Percentiles rank a stretch among this genome's conserved stretches.
These are phyloP conservation scores for Aspergillus indologenus DNA, from an alignment of 495 filamentous ascomycete genomes.

Conservation along the genomic window DNA sequence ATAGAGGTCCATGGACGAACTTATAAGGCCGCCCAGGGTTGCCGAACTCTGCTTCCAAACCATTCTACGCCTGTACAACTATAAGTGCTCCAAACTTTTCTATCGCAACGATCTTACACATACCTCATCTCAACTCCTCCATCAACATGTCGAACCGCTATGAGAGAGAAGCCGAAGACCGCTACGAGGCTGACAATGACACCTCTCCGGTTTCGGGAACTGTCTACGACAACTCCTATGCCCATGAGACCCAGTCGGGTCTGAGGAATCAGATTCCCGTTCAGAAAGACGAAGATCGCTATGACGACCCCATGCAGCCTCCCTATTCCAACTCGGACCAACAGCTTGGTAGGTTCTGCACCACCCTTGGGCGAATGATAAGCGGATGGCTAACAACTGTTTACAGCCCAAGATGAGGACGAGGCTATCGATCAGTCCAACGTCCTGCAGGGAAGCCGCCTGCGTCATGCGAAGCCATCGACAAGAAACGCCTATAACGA, in stretches of 20 bases:
- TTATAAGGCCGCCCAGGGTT: background rate
- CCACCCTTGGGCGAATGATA: background rate
- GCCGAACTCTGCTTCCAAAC: background rate
- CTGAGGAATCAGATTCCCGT: constrained; percentile 14
- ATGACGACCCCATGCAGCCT: constrained; percentile 26
- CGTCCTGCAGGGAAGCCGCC: constrained; percentile 24
- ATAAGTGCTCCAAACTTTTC: no score
- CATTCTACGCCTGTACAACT: no score
- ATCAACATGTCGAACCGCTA: constrained; percentile 20
- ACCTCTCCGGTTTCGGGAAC: constrained; percentile 19
- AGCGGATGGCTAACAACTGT: background rate
- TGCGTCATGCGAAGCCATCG: constrained; percentile 29
- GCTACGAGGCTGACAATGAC: constrained; percentile 30
- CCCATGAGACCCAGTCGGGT: constrained; percentile 13
- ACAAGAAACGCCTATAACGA: constrained; percentile 27
- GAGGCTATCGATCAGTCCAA: constrained; percentile 28
- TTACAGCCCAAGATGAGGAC: constrained; percentile 21
- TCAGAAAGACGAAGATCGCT: constrained; percentile 10
- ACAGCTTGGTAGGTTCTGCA: constrained; percentile 22
- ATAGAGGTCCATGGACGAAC: background rate
- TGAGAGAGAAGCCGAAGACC: constrained; percentile 31
- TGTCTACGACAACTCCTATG: constrained; percentile 21
- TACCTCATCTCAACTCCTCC: no score
- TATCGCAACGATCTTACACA: no score
- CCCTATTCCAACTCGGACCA: constrained; percentile 22